Conservation (phyloP, 2,329 filamentous ascomycete genomes). For the Dissoconium aciculare region DNA sequence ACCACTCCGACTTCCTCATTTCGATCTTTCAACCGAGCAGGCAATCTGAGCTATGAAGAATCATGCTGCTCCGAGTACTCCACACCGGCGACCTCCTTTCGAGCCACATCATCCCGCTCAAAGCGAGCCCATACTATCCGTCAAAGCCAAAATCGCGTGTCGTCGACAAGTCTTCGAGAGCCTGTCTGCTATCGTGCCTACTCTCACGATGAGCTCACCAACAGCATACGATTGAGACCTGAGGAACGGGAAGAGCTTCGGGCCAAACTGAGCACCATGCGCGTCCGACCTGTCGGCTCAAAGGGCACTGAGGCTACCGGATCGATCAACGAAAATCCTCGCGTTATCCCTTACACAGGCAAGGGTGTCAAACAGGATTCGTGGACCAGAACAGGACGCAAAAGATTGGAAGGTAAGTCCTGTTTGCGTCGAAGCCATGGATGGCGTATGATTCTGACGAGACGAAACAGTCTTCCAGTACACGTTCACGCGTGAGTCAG, state of each 20-base stretch:
- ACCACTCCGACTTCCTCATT: no score
- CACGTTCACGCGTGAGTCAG: conserved; percentile 55
- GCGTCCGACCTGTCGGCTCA: background rate
- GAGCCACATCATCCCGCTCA: no score
- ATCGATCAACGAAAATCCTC: background rate
- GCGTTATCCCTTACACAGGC: background rate
- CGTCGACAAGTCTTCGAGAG: no score
- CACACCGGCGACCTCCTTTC: no score
- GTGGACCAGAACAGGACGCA: background rate
- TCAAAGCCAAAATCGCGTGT: no score
- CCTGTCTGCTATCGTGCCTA: background rate
- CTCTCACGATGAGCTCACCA: background rate
- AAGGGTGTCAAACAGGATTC: background rate
- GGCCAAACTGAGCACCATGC: background rate
- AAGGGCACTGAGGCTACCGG: background rate
- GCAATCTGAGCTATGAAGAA: no score
- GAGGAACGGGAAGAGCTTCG: background rate
- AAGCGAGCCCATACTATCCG: no score
- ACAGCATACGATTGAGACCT: background rate
- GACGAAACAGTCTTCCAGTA: conserved; percentile 74
- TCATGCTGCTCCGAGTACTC: no score
- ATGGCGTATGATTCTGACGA: no score
- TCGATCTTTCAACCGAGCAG: no score
- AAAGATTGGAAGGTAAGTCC: background rate
- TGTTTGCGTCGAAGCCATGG: no score